A percentile compares a stretch with the other conserved stretches of the same genome.
Conservation (phyloP, 2,329 filamentous ascomycete species). For the Pleurostoma richardsiae region DNA sequence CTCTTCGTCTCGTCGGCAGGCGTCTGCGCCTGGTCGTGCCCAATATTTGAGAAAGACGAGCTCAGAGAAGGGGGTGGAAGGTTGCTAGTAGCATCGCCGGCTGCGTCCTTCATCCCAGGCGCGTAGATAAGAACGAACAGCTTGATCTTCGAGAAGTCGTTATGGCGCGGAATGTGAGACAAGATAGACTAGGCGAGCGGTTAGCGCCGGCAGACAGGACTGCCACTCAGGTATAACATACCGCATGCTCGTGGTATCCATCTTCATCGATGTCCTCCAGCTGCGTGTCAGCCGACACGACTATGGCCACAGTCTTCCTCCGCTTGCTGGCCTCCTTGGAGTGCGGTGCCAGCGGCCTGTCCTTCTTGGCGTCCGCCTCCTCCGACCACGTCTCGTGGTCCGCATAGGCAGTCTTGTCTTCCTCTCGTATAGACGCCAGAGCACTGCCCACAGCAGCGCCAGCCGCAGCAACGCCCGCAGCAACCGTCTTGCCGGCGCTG, state of each 20-base stretch:
- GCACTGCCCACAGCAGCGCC: conserved; percentile 79
- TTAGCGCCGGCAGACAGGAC: not conserved
- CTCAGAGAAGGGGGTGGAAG: conserved; percentile 59
- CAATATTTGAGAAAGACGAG: conserved; percentile 88
- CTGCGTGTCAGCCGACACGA: conserved; percentile 74
- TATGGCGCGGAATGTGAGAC: conserved; percentile 77
- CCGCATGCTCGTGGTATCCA: conserved; percentile 71
- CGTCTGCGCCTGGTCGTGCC: conserved; percentile 64
- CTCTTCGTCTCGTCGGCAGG: conserved; percentile 60
- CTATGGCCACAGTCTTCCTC: conserved; percentile 78
- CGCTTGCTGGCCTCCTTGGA: conserved; percentile 35
- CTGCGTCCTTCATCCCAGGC: conserved; percentile 67
- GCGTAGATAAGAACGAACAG: conserved; percentile 89
- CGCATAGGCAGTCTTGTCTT: conserved; percentile 72
- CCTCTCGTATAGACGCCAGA: conserved; percentile 76
- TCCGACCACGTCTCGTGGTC: conserved; percentile 93
- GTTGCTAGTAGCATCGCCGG: conserved; percentile 48
- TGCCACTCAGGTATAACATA: conserved; percentile 41
- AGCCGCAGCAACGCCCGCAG: conserved; percentile 76
- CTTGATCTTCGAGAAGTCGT: conserved; percentile 67
- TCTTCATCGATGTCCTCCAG: conserved; percentile 54
- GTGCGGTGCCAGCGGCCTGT: conserved; percentile 29
- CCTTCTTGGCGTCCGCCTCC: conserved; percentile 68
- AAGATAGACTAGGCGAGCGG: conserved; percentile 62
- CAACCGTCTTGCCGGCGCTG: conserved; percentile 74